Base-by-base conservation (phyloP, 1,139 yeast genomes). In the Protomyces inundatus region DNA sequence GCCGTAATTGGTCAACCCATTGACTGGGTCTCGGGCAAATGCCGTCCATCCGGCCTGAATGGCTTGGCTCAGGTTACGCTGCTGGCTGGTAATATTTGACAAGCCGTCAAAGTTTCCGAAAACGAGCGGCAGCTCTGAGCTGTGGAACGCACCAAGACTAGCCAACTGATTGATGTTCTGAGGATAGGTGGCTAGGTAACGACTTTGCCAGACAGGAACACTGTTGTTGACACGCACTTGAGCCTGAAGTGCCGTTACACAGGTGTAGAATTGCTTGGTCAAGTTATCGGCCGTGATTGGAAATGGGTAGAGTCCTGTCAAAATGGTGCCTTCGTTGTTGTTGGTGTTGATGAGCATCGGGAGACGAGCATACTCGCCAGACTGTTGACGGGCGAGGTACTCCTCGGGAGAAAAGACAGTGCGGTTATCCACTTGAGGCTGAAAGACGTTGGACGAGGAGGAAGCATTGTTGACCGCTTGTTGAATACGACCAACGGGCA, bases 41-140 rank as follows among this genome's bases (percentile, higher is more conserved):
- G 62, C 62, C 35, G 54, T 50, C 62, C 62, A 58, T 4, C 62
- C 62, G 23, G 52, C 56, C 32, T 58, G 62, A 50, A 58, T 58
- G 45, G 42, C 35, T 10, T 34, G 10, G 45, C 62, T 58, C n/a
- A 58, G 46, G 16, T 39, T 10, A 14, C 53, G 35, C 33, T 58
- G 52, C 16, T 40, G 50, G 4, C 52, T 42, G 4, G 62, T 58
- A 12, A 50, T 9, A 7, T 48, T 48, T 16, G 56, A 52, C 35
- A 23, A 16, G 2, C 52, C 45, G 35, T 50, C 33, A n/a, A 52
- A n/a, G 56, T 58, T 58, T 34, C 62, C 62, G 40, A 58, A 58
- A 42, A 58, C 62, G 35, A 58, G 52, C 12, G 52, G 56, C 34
- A 58, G 40, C 12, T 58, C 62, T 7, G 55, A 50, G 9, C 56